A percentile compares a stretch with the other conserved stretches of the same genome.
These are phyloP conservation scores for Naematelia encephala DNA, from an alignment of 768 basidiomycete species.

Conservation along the genomic window DNA sequence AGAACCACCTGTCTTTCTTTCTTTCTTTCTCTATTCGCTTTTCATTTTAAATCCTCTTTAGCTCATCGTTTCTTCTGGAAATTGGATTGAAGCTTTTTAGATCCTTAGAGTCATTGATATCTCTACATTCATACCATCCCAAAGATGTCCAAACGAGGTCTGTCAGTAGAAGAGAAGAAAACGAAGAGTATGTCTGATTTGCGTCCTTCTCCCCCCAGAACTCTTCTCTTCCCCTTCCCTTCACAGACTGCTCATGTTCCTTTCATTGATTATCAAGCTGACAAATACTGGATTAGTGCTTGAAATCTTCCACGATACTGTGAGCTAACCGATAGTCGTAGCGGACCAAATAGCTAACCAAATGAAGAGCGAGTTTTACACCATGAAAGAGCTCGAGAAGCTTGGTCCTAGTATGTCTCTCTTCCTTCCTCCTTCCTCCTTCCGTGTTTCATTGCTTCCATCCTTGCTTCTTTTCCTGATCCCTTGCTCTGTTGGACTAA, in stretches of 20 bases:
- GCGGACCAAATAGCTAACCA: background rate
- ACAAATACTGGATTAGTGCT: constrained; percentile 54
- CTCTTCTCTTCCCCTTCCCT: background rate
- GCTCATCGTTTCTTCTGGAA: too few species aligned
- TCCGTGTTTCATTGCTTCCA: constrained; percentile 1
- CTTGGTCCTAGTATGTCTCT: constrained; percentile 46
- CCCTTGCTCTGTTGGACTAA: too few species aligned
- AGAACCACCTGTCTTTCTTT: too few species aligned
- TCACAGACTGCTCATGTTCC: background rate
- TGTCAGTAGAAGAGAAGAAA: constrained; percentile 87
- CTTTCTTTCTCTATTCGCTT: too few species aligned
- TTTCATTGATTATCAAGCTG: background rate
- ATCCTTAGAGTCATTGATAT: too few species aligned
- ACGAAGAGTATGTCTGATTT: constrained; percentile 55
- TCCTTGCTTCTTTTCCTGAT: background rate
- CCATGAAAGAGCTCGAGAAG: constrained; percentile 92
- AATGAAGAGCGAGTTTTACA: constrained; percentile 72
- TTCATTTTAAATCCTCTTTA: too few species aligned
- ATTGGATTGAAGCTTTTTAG: too few species aligned
- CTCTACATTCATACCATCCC: too few species aligned
- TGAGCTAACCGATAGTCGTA: constrained; percentile 46
- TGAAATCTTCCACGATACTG: constrained; percentile 91
- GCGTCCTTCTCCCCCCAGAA: too few species aligned
- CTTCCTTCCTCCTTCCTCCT: background rate
- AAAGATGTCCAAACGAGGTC: constrained; percentile 58